Conservation (phyloP, 148 eudicot species). For the Silene latifolia region DNA sequence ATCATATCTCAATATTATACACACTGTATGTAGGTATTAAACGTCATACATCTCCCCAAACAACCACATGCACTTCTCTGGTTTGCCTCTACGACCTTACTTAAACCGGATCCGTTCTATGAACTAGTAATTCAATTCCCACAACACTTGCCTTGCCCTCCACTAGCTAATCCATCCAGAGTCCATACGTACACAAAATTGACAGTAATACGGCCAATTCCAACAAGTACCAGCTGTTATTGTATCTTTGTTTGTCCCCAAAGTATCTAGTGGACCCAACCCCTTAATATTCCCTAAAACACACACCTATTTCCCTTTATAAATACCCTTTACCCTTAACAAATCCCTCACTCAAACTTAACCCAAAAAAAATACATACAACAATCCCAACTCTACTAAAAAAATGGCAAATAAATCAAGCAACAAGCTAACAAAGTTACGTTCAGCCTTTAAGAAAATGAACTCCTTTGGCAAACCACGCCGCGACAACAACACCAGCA, state of each 20-base stretch:
- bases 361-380: not conserved
- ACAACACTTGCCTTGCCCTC: not conserved
- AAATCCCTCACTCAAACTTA: not conserved
- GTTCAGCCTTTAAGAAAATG: constrained; percentile 48
- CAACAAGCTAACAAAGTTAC: constrained; percentile 49
- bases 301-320: not conserved
- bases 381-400: not conserved
- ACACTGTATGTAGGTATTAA: too few species aligned
- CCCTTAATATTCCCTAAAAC: not conserved
- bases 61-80: not conserved
- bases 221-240: constrained; percentile 24
- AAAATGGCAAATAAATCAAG: constrained; percentile 52
- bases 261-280: constrained; percentile 8
- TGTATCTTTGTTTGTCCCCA: constrained; percentile 8
- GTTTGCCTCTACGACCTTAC: too few species aligned
- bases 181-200: not conserved
- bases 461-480: constrained; percentile 46
- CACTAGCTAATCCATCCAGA: not conserved
- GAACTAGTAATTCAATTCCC: not conserved
- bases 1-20: too few species aligned
- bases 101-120: not conserved
- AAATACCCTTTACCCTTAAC: not conserved
- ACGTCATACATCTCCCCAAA: not conserved
- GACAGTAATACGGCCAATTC: constrained; percentile 8
- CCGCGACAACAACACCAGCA: constrained; percentile 19